phyloP scores from a whole-genome alignment of 129 eudicot species.

The Sambucus nigra region DNA sequence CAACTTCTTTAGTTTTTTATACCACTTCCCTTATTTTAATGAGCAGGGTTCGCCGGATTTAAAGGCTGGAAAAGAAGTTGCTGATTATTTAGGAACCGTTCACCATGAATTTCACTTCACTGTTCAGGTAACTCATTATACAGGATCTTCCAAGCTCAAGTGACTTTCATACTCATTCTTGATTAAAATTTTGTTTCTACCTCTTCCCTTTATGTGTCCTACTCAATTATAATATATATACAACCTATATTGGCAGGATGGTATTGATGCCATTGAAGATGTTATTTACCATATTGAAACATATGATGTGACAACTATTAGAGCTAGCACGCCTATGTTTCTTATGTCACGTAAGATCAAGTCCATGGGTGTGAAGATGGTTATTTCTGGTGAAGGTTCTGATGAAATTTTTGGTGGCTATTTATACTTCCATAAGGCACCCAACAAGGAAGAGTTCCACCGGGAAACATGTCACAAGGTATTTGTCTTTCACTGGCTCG shows the following conservation, averaged over 20 bases:
- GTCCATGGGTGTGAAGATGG: conserved; percentile 92
- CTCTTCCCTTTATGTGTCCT: conserved; percentile 10
- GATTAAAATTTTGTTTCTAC: background rate
- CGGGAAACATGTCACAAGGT: conserved; percentile 37
- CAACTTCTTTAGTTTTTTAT: background rate
- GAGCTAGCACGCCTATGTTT: conserved; percentile 38
- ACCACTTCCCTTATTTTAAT: background rate
- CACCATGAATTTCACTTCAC: conserved; percentile 86
- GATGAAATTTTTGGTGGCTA: conserved; percentile 96
- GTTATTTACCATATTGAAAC: conserved; percentile 87
- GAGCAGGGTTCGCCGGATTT: conserved; percentile 17
- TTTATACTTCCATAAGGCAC: conserved; percentile 89
- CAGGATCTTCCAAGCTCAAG: background rate
- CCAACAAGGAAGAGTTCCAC: conserved; percentile 65
- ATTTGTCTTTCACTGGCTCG: background rate
- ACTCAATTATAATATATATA: too few species aligned
- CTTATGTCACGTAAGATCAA: conserved; percentile 92
- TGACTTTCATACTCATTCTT: background rate
- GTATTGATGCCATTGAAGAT: conserved; percentile 93
- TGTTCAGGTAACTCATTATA: conserved; percentile 49
- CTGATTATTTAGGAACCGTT: conserved; percentile 82
- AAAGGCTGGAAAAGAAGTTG: conserved; percentile 55
- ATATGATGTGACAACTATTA: conserved; percentile 37
- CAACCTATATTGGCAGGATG: conserved; percentile 83
- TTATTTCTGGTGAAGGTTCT: conserved; percentile 90